Base-by-base conservation (phyloP, 225 moss, liverwort and hornwort species). In the Takakia lepidozioides region DNA sequence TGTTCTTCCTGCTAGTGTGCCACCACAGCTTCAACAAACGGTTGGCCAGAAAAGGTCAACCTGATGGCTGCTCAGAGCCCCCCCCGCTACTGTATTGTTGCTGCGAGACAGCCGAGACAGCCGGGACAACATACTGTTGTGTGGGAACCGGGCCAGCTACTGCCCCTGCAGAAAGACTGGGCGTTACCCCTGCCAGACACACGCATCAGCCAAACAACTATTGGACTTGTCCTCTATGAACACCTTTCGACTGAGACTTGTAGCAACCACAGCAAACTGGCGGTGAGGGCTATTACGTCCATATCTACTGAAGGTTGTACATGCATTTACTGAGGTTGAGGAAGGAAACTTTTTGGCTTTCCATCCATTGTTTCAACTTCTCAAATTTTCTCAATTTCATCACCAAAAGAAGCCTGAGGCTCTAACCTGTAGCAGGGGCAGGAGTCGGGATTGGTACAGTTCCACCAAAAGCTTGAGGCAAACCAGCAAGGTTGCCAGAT, bases 351-450 rank as follows among this genome's bases (percentile, higher is more conserved):
- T 63, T n/a, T n/a, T n/a, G n/a, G n/a, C n/a, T n/a, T n/a, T n/a
- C n/a, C n/a, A n/a, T n/a, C n/a, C n/a, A n/a, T n/a, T n/a, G n/a
- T n/a, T n/a, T n/a, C n/a, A n/a, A n/a, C n/a, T n/a, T n/a, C n/a
- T n/a, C n/a, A n/a, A n/a, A n/a, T n/a, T n/a, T n/a, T n/a, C n/a
- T n/a, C n/a, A n/a, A n/a, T n/a, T n/a, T n/a, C n/a, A n/a, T n/a
- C n/a, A n/a, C n/a, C n/a, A n/a, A n/a, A n/a, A n/a, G n/a, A n/a
- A n/a, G n/a, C n/a, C n/a, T n/a, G n/a, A n/a, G n/a, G n/a, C n/a
- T n/a, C n/a, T n/a, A n/a, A 98, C 98, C 98, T 73, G 91, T 73
- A 53, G 64, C 55, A 42, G 91, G 91, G 50, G 82, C 78, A 23
- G 85, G 84, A 51, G 85, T 71, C 54, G 82, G 80, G 47, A 91